A percentile compares a stretch with the other conserved stretches of the same genome.
These are phyloP conservation scores for Phialophora chinensis DNA, from an alignment of 2,329 filamentous ascomycete genomes.

Conservation along the genomic window DNA sequence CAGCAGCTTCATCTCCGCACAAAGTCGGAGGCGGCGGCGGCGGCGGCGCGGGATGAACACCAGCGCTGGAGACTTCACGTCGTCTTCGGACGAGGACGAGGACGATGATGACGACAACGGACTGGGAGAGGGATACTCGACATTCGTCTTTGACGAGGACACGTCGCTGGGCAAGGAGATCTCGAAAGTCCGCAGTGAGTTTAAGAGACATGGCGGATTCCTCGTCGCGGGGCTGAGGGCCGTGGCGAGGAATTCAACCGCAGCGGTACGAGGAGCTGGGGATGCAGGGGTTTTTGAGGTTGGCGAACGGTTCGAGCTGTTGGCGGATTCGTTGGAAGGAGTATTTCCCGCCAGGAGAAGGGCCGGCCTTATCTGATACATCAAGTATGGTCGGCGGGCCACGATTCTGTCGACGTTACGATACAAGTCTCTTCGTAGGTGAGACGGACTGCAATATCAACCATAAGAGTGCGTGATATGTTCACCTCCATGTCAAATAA, in stretches of 20 bases:
- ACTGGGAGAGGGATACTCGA: conserved; percentile 45
- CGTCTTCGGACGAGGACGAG: conserved; percentile 38
- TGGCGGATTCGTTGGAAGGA: conserved; percentile 33
- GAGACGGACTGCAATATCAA: background rate
- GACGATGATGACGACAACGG: conserved; percentile 39
- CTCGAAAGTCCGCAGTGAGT: conserved; percentile 64
- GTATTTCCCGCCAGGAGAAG: conserved; percentile 17
- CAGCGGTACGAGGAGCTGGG: background rate
- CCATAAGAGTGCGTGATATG: background rate
- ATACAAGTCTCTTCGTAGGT: background rate
- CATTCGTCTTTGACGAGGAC: conserved; percentile 52
- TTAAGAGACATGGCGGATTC: conserved; percentile 71
- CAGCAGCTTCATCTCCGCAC: conserved; percentile 36
- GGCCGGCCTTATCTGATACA: conserved; percentile 1
- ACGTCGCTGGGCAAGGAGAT: conserved; percentile 56
- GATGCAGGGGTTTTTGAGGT: conserved; percentile 10
- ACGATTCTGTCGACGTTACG: background rate
- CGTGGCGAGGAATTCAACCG: conserved; percentile 29
- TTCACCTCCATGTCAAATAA: background rate
- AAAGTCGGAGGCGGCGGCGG: conserved; percentile 21
- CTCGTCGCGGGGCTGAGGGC: conserved; percentile 74
- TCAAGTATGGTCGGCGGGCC: background rate
- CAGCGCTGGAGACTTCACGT: conserved; percentile 1
- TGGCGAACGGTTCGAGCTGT: conserved; percentile 33
- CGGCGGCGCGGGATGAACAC: conserved; percentile 21